Conservation (phyloP, 257 asterid genomes). For the Parsonsia alboflavescens region DNA sequence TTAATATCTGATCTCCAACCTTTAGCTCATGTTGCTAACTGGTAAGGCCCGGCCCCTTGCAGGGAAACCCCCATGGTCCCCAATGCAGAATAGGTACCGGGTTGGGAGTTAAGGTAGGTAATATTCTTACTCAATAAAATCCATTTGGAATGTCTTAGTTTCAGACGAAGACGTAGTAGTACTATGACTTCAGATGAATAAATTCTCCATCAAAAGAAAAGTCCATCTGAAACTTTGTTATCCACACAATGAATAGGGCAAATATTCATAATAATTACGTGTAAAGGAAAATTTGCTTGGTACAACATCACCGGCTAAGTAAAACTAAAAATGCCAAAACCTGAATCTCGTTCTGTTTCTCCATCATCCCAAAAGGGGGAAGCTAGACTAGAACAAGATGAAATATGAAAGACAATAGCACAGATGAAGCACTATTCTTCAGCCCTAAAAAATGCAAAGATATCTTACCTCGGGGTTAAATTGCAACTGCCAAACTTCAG, state of each 20-base stretch:
- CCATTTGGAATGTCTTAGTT: not conserved
- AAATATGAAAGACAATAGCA: not conserved
- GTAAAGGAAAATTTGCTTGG: not conserved
- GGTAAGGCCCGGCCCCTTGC: too few relatives aligned
- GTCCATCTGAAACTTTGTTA: not conserved
- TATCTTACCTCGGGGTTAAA: slow-evolving; percentile 72
- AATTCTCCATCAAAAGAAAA: not conserved
- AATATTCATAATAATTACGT: not conserved
- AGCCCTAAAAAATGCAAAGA: not conserved
- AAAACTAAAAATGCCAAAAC: not conserved
- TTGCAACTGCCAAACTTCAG: slow-evolving; percentile 95
- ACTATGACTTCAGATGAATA: not conserved
- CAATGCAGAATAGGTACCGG: too few relatives aligned
- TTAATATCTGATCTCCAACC: too few relatives aligned
- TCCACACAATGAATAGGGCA: not conserved
- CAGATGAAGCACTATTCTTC: too few relatives aligned
- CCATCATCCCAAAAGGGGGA: not conserved
- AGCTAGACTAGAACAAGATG: not conserved
- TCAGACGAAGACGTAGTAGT: not conserved
- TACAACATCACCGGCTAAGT: not conserved
- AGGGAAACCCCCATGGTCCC: too few relatives aligned
- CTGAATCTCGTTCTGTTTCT: not conserved
- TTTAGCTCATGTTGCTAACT: too few relatives aligned
- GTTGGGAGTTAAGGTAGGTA: not conserved
- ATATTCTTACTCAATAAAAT: not conserved